phyloP scores from a whole-genome alignment of 495 filamentous ascomycete species.

The Lasiosphaeris hirsuta region DNA sequence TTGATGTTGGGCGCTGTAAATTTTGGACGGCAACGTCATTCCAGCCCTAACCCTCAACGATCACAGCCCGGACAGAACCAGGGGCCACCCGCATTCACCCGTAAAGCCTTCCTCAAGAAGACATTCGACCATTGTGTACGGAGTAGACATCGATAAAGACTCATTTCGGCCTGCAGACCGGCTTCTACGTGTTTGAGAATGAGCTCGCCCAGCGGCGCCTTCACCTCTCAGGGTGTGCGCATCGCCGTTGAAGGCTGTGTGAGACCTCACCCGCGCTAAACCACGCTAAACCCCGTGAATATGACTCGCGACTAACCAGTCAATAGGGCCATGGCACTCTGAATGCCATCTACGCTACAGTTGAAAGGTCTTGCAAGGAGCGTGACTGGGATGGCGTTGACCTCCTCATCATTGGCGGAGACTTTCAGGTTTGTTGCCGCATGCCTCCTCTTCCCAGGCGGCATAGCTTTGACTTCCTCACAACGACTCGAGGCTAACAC shows the following conservation, averaged over 20 bases:
- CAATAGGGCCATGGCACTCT: constrained; percentile 83
- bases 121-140: too few relatives aligned
- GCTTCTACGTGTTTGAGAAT: neutral
- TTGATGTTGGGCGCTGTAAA: neutral
- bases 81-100: too few relatives aligned
- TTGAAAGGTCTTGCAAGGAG: constrained; percentile 56
- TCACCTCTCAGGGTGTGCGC: constrained; percentile 40
- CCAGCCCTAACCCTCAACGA: too few relatives aligned
- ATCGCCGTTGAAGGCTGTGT: constrained; percentile 79
- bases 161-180: too few relatives aligned
- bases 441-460: neutral
- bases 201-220: constrained; percentile 7
- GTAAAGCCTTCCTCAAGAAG: too few relatives aligned
- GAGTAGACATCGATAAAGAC: too few relatives aligned
- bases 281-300: neutral
- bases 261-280: constrained; percentile 29
- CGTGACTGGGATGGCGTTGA: constrained; percentile 76
- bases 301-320: constrained; percentile 19
- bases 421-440: constrained; percentile 67
- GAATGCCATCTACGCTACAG: constrained; percentile 80
- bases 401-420: constrained; percentile 82
- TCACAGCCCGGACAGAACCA: too few relatives aligned
- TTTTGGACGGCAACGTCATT: neutral
- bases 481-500: constrained; percentile 21
- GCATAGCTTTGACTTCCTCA: neutral